A percentile compares a stretch with the other conserved stretches of the same genome.
Conservation (phyloP, 257 asterid species). For the Solanum paucissectum region DNA sequence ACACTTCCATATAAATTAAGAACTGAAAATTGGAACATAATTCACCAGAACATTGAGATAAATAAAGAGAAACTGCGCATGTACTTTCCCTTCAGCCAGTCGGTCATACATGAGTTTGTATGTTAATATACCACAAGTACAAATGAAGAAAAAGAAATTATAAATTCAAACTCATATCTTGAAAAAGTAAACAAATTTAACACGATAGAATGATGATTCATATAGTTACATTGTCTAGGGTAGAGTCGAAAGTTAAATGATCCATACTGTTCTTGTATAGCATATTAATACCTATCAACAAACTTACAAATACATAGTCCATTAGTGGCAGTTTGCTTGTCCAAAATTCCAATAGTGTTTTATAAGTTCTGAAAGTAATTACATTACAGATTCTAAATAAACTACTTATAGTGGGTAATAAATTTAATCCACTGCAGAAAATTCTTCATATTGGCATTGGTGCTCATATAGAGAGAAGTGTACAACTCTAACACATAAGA, state of each 20-base stretch:
- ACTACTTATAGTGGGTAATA: not conserved
- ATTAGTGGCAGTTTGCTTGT: not conserved
- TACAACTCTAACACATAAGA: not conserved
- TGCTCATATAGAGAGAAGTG: not conserved
- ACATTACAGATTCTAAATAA: not conserved
- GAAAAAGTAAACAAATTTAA: not conserved
- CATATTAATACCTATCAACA: not conserved
- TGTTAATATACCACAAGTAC: not conserved
- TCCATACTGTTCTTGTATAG: not conserved
- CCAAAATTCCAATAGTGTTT: not conserved
- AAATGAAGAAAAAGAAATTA: not conserved
- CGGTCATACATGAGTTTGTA: not conserved
- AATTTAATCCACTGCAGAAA: not conserved
- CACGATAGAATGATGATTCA: not conserved
- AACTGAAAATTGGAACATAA: not conserved
- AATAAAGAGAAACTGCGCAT: not conserved
- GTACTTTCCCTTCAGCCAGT: not conserved
- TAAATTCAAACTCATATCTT: not conserved
- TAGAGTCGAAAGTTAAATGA: not conserved
- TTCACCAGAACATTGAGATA: not conserved
- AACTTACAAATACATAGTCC: not conserved
- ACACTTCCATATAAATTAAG: not conserved
- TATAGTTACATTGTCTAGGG: not conserved
- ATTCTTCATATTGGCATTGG: not conserved
- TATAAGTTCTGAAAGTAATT: not conserved